Evolutionary conservation across 2,329 filamentous ascomycete species (phyloP).

Genomic region (Botryotinia globosa): DNA sequence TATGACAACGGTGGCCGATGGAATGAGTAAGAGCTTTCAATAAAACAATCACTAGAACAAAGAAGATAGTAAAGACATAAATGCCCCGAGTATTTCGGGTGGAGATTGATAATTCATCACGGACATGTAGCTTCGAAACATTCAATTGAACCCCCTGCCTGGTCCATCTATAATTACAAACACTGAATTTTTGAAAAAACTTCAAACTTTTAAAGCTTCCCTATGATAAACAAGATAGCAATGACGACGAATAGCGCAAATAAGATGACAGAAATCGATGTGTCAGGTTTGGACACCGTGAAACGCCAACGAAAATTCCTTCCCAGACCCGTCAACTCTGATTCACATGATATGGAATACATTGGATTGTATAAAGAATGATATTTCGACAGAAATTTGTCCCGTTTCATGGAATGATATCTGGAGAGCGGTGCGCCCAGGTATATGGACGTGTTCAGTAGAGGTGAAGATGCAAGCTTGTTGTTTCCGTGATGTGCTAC

Average conservation of each 20-base stretch:
- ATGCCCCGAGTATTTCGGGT: neutral
- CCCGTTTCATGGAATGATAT: neutral
- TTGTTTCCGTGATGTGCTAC: neutral
- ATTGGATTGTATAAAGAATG: neutral
- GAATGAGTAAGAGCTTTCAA: rapidly evolving
- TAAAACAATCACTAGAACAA: too few species aligned
- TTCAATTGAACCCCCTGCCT: neutral
- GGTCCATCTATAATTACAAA: neutral
- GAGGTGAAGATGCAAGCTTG: neutral
- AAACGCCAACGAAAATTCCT: neutral
- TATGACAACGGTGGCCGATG: too few species aligned
- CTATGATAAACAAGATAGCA: neutral
- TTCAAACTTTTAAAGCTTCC: neutral
- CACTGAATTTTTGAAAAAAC: neutral
- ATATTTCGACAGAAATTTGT: too few species aligned
- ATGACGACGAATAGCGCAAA: neutral
- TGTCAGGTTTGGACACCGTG: neutral
- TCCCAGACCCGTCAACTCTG: neutral
- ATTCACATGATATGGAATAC: slow-evolving; percentile 1
- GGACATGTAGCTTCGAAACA: neutral
- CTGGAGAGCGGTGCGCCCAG: neutral
- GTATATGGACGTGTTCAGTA: neutral
- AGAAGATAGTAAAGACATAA: neutral
- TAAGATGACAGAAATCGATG: neutral
- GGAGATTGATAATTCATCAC: neutral